Percentiles rank a stretch among this genome's conserved stretches.
Evolutionary conservation across 441 rosid genomes (phyloP).

Genomic region (California macrophylla): DNA sequence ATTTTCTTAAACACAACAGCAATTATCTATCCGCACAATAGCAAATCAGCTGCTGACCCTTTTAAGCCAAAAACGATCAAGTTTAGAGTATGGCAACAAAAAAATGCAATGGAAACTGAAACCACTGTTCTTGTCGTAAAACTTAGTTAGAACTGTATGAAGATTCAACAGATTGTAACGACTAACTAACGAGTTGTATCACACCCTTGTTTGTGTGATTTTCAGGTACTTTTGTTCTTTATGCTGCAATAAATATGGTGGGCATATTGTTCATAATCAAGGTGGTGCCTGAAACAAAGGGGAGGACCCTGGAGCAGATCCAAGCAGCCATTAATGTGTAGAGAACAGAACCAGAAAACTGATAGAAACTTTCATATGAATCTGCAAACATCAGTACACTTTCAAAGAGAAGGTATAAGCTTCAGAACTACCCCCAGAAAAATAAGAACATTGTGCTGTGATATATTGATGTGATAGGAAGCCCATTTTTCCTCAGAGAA

Average conservation of each 20-base stretch:
- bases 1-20: background rate
- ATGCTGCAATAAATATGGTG: conserved; percentile 29
- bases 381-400: background rate
- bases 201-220: background rate
- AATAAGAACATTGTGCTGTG: background rate
- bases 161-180: too few relatives aligned
- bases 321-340: conserved; percentile 26
- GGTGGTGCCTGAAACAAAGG: conserved; percentile 73
- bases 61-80: background rate
- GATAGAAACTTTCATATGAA: background rate
- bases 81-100: background rate
- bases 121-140: too few relatives aligned
- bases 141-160: too few relatives aligned
- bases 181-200: too few relatives aligned
- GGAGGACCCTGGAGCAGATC: conserved; percentile 59
- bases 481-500: background rate
- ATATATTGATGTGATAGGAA: background rate
- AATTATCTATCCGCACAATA: background rate
- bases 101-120: background rate
- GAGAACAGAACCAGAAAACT: background rate
- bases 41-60: background rate
- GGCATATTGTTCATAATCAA: conserved; percentile 37
- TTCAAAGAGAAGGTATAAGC: background rate
- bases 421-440: background rate
- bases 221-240: conserved; percentile 47